Conservation (phyloP, 257 asterid genomes). For the Capsicum pubescens region DNA sequence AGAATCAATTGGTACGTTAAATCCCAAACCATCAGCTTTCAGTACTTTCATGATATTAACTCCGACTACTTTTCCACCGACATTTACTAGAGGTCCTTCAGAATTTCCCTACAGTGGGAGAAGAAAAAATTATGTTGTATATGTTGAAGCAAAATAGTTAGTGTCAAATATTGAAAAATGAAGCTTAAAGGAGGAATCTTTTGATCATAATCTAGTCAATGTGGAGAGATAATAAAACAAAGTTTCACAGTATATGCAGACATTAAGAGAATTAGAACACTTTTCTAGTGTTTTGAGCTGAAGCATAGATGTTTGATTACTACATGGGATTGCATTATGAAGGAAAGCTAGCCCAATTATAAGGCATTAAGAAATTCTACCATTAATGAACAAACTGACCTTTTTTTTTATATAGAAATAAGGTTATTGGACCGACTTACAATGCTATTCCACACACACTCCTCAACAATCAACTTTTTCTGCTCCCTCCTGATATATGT, state of each 20-base stretch:
- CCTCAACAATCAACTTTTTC: not conserved
- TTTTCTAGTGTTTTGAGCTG: not conserved
- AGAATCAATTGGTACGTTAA: conserved; percentile 84
- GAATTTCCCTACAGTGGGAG: conserved; percentile 76
- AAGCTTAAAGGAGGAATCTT: not conserved
- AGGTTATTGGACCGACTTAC: not conserved
- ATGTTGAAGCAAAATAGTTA: not conserved
- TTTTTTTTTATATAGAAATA: too few relatives aligned
- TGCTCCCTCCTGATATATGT: not conserved
- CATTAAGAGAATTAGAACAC: not conserved
- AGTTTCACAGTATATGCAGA: too few relatives aligned
- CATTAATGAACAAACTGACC: not conserved
- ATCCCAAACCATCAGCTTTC: conserved; percentile 86
- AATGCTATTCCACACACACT: not conserved
- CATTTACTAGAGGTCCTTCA: conserved; percentile 89
- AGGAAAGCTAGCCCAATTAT: not conserved
- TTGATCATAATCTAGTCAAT: not conserved
- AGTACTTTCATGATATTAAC: conserved; percentile 74
- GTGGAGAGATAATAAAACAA: not conserved
- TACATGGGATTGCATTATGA: not conserved
- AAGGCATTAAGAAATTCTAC: not conserved
- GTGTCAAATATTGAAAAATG: not conserved
- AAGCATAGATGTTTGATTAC: not conserved
- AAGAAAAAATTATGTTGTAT: conserved; percentile 14
- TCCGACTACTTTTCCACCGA: conserved; percentile 87